phyloP scores from a whole-genome alignment of 352 stramenopile genomes.

The Globisporangium radiosum region DNA sequence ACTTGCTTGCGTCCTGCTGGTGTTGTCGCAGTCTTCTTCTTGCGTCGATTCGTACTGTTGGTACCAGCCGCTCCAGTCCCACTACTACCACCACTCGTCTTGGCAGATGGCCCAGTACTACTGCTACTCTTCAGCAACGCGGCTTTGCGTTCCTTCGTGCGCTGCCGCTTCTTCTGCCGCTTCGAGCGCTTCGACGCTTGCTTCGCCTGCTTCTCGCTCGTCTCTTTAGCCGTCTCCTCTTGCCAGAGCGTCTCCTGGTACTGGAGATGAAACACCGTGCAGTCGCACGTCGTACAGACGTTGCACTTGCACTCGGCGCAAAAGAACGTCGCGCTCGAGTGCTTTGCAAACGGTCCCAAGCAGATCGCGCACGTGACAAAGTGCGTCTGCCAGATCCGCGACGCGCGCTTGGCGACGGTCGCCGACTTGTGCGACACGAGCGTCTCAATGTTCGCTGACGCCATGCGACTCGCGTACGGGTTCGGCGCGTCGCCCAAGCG shows the following conservation, averaged over 20 bases:
- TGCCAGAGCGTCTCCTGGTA: conserved; percentile 96
- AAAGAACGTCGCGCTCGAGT: conserved; percentile 93
- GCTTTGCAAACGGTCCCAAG: conserved; percentile 92
- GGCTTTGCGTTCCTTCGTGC: conserved; percentile 79
- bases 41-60: conserved; percentile 11
- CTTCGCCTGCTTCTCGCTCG: conserved; percentile 84
- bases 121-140: conserved; percentile 21
- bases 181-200: conserved; percentile 83
- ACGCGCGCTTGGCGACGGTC: conserved; percentile 93
- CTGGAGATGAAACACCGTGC: conserved; percentile 95
- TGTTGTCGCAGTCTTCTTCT: conserved; percentile 7
- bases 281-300: conserved; percentile 96
- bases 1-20: neutral
- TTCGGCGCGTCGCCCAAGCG: conserved; percentile 69
- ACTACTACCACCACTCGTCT: conserved; percentile 14
- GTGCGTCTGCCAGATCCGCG: conserved; percentile 96
- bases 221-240: conserved; percentile 91
- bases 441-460: conserved; percentile 89
- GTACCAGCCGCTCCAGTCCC: conserved; percentile 11
- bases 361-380: conserved; percentile 98
- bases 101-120: conserved; percentile 2
- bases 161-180: conserved; percentile 79
- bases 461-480: conserved; percentile 87
- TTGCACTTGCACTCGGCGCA: conserved; percentile 98
- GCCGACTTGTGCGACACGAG: conserved; percentile 92